Conservation (phyloP, 2,329 filamentous ascomycete genomes). For the Phoma sp. region DNA sequence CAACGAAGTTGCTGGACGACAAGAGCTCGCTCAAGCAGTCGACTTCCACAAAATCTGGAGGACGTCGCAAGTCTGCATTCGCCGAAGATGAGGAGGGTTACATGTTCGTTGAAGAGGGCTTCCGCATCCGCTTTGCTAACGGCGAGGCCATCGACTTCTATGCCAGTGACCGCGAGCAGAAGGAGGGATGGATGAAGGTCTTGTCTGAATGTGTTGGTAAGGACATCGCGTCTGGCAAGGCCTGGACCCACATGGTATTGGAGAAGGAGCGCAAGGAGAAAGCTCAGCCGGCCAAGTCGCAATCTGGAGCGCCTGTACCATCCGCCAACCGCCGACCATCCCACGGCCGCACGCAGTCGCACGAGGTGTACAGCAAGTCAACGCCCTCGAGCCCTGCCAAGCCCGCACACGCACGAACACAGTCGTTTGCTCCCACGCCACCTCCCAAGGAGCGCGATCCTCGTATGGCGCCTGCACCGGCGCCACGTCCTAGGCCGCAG, state of each 20-base stretch:
- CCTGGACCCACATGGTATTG: constrained; percentile 68
- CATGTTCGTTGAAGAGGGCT: constrained; percentile 99
- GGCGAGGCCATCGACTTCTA: constrained; percentile 99
- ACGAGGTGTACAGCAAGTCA: constrained; percentile 35
- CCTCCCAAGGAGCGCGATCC: constrained; percentile 41
- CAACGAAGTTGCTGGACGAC: constrained; percentile 91
- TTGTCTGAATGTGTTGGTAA: constrained; percentile 74
- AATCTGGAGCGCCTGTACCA: constrained; percentile 28
- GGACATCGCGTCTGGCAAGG: constrained; percentile 56
- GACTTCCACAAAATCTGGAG: constrained; percentile 74
- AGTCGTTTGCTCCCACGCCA: constrained; percentile 38
- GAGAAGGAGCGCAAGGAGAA: constrained; percentile 51
- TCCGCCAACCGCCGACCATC: constrained; percentile 24
- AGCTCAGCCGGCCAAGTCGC: constrained; percentile 24
- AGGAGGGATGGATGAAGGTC: constrained; percentile 93
- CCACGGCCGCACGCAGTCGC: constrained; percentile 41
- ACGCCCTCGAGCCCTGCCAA: constrained; percentile 40
- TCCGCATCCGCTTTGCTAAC: constrained; percentile 98
- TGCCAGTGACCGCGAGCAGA: constrained; percentile 83
- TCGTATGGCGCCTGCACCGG: constrained; percentile 32
- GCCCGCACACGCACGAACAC: constrained; percentile 38
- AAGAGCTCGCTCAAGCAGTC: constrained; percentile 82
- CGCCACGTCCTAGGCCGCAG: constrained; percentile 43
- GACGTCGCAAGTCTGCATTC: constrained; percentile 90
- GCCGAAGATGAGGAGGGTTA: constrained; percentile 98